Base-by-base conservation (phyloP, 495 filamentous ascomycete species). In the Venustampulla echinocandica region DNA sequence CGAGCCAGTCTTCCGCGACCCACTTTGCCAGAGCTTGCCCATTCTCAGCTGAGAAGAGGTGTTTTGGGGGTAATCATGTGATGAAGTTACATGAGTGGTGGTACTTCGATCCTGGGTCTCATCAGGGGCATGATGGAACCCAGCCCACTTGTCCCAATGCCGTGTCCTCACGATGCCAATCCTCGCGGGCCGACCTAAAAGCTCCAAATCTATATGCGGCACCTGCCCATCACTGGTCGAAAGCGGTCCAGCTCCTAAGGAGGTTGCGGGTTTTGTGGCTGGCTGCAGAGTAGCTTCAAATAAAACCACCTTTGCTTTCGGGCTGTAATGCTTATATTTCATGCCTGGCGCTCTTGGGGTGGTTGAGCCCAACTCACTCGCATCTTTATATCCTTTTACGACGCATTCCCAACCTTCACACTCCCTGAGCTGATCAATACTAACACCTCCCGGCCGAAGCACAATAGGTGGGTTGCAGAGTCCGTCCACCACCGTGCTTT, bases 321-420 rank as follows among this genome's bases (percentile, higher is more conserved):
- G 92, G 17, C 89, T 93, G 59, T 99, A 99, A 61, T 99, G 92
- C 55, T 89, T 83, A 64, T 99, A 99, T 60, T 99, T 99, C 92
- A 99, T 99, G 2, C 92, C 92, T 7, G 92, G 92, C 2, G 90
- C 90, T 45, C 83, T 76, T 4, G 93, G 90, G 18, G 70, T 67
- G 45, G 69, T 62, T 41, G 58, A 74, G 1, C 68, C 75, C 13
- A 61, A 53, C 53, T 81, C 75, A 13, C 70, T 69, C 18, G 62
- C 59, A 53, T 95, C 86, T 49, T 77, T 75, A 60, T 95, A 95
- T 32, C 77, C 90, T 22, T 84, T 71, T 46, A 68, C 67, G 1
- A 86, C 81, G 39, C 74, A 68, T 57, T 86, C 81, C 92, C 92
- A 99, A 2, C 90, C 90, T 2, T 75, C 64, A 58, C 80, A 88